Conservation (phyloP, 202 grass and related monocot species). For the Carex sylvatica region DNA sequence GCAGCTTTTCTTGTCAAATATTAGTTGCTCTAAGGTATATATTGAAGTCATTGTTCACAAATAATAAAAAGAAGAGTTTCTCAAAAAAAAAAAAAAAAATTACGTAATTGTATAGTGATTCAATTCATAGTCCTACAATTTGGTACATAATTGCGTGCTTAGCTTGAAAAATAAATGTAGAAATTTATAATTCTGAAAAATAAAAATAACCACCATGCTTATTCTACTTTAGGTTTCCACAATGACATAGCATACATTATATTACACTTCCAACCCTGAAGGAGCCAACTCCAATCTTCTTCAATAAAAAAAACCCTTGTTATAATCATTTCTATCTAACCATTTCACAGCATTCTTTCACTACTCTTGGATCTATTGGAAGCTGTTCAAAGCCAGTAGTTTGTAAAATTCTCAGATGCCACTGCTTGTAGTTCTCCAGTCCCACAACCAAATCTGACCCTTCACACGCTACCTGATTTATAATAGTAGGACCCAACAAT, state of each 20-base stretch:
- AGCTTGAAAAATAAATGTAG: neutral
- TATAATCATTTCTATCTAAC: slow-evolving; percentile 34
- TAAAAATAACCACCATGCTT: neutral
- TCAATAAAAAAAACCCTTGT: slow-evolving; percentile 40
- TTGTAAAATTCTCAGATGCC: slow-evolving; percentile 39
- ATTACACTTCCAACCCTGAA: slow-evolving; percentile 62
- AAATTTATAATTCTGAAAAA: neutral
- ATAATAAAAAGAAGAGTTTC: too few species aligned
- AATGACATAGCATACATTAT: slow-evolving; percentile 44
- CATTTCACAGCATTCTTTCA: slow-evolving; percentile 31
- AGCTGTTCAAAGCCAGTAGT: slow-evolving; percentile 34
- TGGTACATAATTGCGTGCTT: neutral
- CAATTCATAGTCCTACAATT: too few species aligned
- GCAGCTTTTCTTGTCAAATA: neutral
- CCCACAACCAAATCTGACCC: slow-evolving; percentile 35
- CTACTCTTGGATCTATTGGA: slow-evolving; percentile 25
- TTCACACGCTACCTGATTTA: slow-evolving; percentile 63
- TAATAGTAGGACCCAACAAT: slow-evolving; percentile 14
- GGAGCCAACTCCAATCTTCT: slow-evolving; percentile 46
- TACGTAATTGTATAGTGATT: too few species aligned
- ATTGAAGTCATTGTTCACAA: too few species aligned
- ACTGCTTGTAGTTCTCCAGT: slow-evolving; percentile 46
- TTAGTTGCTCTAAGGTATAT: too few species aligned
- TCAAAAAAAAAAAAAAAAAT: too few species aligned
- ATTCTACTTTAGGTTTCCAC: slow-evolving; percentile 35